phyloP scores from a whole-genome alignment of 1,284 basidiomycete genomes.

The Tetrapyrgos nigripes region DNA sequence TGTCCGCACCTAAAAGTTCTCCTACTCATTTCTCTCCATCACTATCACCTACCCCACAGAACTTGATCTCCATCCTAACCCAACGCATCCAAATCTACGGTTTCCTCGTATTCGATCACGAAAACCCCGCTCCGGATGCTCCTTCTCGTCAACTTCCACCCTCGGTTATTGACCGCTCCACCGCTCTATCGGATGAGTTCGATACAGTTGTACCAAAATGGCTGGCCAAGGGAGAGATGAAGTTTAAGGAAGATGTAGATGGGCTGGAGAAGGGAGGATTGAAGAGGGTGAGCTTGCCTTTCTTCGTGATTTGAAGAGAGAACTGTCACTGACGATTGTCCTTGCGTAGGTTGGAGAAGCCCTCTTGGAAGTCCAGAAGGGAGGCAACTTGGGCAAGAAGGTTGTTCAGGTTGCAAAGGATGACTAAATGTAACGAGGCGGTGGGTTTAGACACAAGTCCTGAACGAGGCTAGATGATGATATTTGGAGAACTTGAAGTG shows the following conservation, averaged over 20 bases:
- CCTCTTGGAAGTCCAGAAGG: slow-evolving; percentile 49
- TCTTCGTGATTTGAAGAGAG: too few species aligned
- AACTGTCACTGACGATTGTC: too few species aligned
- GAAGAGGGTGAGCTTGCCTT: too few species aligned
- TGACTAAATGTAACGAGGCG: too few species aligned
- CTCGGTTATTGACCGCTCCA: too few species aligned
- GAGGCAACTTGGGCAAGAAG: slow-evolving; percentile 45
- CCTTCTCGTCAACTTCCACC: too few species aligned
- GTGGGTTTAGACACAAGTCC: too few species aligned
- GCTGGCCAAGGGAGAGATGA: slow-evolving; percentile 54
- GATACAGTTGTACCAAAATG: slow-evolving; percentile 52
- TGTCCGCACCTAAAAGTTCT: too few species aligned
- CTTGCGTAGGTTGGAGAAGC: slow-evolving; percentile 47
- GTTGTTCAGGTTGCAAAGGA: slow-evolving; percentile 19
- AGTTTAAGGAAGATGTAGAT: slow-evolving; percentile 51
- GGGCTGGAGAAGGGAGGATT: slow-evolving; percentile 48
- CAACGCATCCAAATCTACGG: slow-evolving; percentile 61
- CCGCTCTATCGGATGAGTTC: slow-evolving; percentile 51
- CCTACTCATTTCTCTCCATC: not conserved
- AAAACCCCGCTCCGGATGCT: too few species aligned
- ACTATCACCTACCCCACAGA: slow-evolving; percentile 26
- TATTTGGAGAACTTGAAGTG: not conserved
- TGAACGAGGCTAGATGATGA: too few species aligned
- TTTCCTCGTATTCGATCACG: slow-evolving; percentile 57
- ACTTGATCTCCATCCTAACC: slow-evolving; percentile 36